phyloP scores from a whole-genome alignment of 192 early-diverging fungal genomes.

The Mortierella antarctica region DNA sequence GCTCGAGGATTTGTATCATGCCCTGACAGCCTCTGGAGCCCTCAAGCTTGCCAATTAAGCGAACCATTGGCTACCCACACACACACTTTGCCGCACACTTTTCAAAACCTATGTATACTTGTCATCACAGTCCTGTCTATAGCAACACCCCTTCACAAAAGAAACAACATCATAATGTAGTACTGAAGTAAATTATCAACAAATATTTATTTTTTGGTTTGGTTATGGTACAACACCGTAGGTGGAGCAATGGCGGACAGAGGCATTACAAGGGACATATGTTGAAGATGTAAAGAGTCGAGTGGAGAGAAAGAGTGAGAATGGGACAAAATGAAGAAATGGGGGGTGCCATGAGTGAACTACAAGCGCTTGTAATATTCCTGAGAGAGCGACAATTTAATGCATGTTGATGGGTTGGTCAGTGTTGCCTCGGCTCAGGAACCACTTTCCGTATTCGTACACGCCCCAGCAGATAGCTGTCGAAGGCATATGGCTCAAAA shows the following conservation, averaged over 20 bases:
- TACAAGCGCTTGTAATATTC: neutral
- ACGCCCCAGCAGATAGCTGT: conserved; percentile 97
- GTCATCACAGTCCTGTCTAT: neutral
- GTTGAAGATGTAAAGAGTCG: neutral
- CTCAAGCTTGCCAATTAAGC: conserved; percentile 47
- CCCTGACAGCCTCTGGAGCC: conserved; percentile 73
- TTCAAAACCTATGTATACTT: no score
- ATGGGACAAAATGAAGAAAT: neutral
- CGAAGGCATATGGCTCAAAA: conserved; percentile 91
- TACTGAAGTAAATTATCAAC: neutral
- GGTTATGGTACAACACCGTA: neutral
- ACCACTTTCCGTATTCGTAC: conserved; percentile 88
- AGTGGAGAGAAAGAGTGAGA: neutral
- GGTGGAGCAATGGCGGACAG: no score
- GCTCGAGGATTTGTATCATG: conserved; percentile 84
- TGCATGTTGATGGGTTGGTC: conserved; percentile 46
- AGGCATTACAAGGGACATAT: no score
- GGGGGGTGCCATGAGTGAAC: no score
- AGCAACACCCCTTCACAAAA: neutral
- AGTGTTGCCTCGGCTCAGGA: conserved; percentile 51
- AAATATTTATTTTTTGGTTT: neutral
- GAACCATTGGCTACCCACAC: no score
- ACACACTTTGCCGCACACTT: no score
- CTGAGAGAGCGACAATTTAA: neutral
- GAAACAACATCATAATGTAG: neutral